Conservation (phyloP, 2,329 filamentous ascomycete species). For the Lecanicillium sp. region DNA sequence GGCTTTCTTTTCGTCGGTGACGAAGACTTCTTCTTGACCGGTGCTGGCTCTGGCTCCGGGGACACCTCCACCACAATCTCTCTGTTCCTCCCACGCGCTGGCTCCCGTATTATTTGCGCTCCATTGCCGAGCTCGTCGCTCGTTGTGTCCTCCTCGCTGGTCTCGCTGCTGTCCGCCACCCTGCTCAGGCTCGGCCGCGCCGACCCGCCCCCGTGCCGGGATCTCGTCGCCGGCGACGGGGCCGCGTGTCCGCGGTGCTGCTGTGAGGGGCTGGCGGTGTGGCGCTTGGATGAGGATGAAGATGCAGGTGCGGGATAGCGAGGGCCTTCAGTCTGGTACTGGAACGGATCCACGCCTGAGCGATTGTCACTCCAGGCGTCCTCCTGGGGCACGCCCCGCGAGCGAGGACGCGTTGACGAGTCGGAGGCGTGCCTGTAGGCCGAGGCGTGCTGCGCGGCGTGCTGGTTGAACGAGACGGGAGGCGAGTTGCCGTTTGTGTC, state of each 20-base stretch:
- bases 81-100: slow-evolving; percentile 26
- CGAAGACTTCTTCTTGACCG: slow-evolving; percentile 35
- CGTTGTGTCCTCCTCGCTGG: slow-evolving; percentile 27
- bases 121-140: slow-evolving; percentile 33
- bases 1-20: slow-evolving; percentile 37
- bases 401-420: slow-evolving; percentile 27
- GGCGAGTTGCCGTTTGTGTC: slow-evolving; percentile 31
- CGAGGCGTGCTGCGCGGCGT: slow-evolving; percentile 26
- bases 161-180: slow-evolving; percentile 29
- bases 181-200: slow-evolving; percentile 25
- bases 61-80: slow-evolving; percentile 35
- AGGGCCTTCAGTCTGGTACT: slow-evolving; percentile 44
- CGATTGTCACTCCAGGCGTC: slow-evolving; percentile 24
- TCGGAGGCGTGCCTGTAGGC: slow-evolving; percentile 41
- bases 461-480: slow-evolving; percentile 42
- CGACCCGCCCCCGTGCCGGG: slow-evolving; percentile 25
- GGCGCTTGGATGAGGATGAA: slow-evolving; percentile 30
- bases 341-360: slow-evolving; percentile 41
- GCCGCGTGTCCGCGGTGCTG: slow-evolving; percentile 22
- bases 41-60: slow-evolving; percentile 24
- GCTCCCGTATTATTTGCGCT: slow-evolving; percentile 27
- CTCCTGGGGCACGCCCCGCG: slow-evolving; percentile 27
- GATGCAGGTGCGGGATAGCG: slow-evolving; percentile 28
- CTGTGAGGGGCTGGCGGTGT: slow-evolving; percentile 30
- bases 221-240: slow-evolving; percentile 25